These are phyloP conservation scores for Hyaloscypha variabilis DNA, from an alignment of 495 filamentous ascomycete genomes.

Conservation along the genomic window DNA sequence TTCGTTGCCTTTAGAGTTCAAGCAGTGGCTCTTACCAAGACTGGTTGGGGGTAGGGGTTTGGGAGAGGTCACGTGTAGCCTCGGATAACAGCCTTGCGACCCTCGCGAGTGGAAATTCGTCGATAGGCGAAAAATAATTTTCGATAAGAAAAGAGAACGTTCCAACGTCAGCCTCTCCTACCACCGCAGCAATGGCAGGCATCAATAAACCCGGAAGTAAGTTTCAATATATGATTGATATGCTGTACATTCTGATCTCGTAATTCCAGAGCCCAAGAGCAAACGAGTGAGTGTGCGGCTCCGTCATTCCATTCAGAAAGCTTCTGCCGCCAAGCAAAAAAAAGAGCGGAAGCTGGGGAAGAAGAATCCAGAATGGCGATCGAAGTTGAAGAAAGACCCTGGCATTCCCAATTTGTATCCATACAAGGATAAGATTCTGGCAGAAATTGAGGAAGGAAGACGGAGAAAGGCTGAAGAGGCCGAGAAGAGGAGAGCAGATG, in stretches of 20 bases:
- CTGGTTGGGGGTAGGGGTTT: neutral
- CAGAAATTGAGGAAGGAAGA: slow-evolving; percentile 90
- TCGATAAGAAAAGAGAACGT: slow-evolving; percentile 26
- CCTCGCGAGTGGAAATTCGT: neutral
- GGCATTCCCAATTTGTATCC: slow-evolving; percentile 97
- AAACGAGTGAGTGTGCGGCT: slow-evolving; percentile 89
- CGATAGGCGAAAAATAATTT: slow-evolving; percentile 19
- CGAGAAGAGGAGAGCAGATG: slow-evolving; percentile 66
- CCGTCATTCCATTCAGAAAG: slow-evolving; percentile 95
- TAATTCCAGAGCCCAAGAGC: slow-evolving; percentile 77
- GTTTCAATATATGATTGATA: slow-evolving; percentile 6
- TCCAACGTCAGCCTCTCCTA: slow-evolving; percentile 6
- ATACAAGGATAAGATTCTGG: slow-evolving; percentile 92
- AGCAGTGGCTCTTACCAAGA: slow-evolving; percentile 4
- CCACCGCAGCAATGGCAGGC: slow-evolving; percentile 29
- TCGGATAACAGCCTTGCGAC: neutral
- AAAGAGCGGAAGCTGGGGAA: slow-evolving; percentile 88
- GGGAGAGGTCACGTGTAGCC: neutral
- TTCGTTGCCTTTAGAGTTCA: neutral
- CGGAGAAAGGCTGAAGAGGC: slow-evolving; percentile 79
- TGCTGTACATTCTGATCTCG: neutral
- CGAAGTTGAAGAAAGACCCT: slow-evolving; percentile 92
- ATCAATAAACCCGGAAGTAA: slow-evolving; percentile 34
- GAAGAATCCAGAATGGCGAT: slow-evolving; percentile 95
- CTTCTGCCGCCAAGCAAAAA: slow-evolving; percentile 84